Conservation (phyloP, 257 asterid species). For the Catharanthus roseus region DNA sequence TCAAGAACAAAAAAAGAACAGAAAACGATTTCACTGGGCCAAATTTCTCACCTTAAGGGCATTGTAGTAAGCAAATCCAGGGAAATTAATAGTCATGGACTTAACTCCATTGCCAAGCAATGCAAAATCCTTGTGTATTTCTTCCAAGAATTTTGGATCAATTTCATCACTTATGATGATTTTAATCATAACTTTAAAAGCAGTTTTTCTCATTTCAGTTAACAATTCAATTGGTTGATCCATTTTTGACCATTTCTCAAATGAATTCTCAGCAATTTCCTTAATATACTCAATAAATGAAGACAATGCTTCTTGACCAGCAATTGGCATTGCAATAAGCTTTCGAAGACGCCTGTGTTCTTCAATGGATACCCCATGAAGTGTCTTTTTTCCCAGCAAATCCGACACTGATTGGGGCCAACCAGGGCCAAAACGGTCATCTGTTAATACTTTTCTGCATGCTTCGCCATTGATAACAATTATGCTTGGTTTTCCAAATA, state of each 20-base stretch:
- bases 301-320: slow-evolving; percentile 11
- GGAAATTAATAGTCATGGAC: slow-evolving; percentile 16
- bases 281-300: slow-evolving; percentile 11
- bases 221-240: slow-evolving; percentile 14
- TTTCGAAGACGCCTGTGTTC: slow-evolving; percentile 12
- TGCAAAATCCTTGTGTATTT: slow-evolving; percentile 1
- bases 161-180: slow-evolving; percentile 12
- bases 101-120: slow-evolving; percentile 11
- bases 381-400: slow-evolving; percentile 8
- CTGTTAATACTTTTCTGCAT: slow-evolving; percentile 19
- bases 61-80: slow-evolving; percentile 21
- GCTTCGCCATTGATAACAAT: slow-evolving; percentile 15
- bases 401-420: slow-evolving; percentile 14
- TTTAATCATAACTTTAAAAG: slow-evolving; percentile 10
- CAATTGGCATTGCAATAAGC: slow-evolving; percentile 12
- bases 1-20: no score
- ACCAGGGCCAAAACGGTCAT: slow-evolving; percentile 16
- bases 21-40: no score
- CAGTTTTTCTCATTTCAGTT: slow-evolving; percentile 19
- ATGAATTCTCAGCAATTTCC: slow-evolving; percentile 7
- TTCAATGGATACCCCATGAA: slow-evolving; percentile 13
- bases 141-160: slow-evolving; percentile 8
- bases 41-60: slow-evolving; percentile 34
- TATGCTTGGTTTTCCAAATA: slow-evolving; percentile 19
- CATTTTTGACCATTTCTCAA: not conserved